Percentiles rank a stretch among this genome's conserved stretches.
Evolutionary conservation across 257 asterid genomes (phyloP).

Genomic region (Penstemon eatonii): DNA sequence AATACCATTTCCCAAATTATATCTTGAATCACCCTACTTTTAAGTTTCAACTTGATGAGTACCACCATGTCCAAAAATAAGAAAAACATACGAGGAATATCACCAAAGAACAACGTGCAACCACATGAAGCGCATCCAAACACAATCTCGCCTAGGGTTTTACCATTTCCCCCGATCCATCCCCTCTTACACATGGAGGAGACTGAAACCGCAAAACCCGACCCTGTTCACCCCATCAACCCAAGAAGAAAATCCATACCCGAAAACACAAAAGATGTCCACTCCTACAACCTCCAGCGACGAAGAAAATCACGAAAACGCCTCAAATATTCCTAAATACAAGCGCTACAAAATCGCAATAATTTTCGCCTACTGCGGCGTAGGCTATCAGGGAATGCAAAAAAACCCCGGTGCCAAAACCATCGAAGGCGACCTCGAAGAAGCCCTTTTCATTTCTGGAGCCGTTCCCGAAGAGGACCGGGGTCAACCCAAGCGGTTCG

Average conservation of each 20-base stretch:
- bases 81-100: too few relatives aligned
- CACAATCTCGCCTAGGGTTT: too few relatives aligned
- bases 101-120: too few relatives aligned
- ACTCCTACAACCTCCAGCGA: conserved; percentile 22
- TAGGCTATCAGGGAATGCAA: conserved; percentile 97
- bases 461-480: conserved; percentile 85
- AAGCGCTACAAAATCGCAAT: conserved; percentile 91
- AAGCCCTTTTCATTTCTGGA: conserved; percentile 72
- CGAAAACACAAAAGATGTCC: conserved; percentile 81
- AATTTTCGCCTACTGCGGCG: conserved; percentile 92
- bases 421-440: conserved; percentile 95
- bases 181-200: too few relatives aligned
- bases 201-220: not conserved
- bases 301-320: conserved; percentile 44
- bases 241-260: conserved; percentile 39
- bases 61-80: too few relatives aligned
- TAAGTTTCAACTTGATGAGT: too few relatives aligned
- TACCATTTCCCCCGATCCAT: too few relatives aligned
- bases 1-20: too few relatives aligned
- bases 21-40: too few relatives aligned
- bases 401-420: conserved; percentile 98
- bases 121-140: too few relatives aligned
- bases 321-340: conserved; percentile 43
- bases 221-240: conserved; percentile 20
- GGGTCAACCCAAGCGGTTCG: conserved; percentile 57